phyloP scores from a whole-genome alignment of 306 rosid species.

The Arachis hypogaea region DNA sequence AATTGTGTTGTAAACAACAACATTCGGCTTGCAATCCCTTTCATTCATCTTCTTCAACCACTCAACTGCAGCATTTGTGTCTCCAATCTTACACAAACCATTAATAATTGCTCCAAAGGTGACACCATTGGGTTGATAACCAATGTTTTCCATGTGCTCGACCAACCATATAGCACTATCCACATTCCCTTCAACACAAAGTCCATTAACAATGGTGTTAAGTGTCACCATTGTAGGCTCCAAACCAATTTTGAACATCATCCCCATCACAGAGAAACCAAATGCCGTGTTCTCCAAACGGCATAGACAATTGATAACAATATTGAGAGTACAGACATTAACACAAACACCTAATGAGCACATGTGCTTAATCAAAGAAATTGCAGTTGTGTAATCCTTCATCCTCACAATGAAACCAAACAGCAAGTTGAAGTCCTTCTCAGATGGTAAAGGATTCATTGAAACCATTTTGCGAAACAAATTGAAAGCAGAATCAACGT shows the following conservation, averaged over 20 bases:
- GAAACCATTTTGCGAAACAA: conserved; percentile 44
- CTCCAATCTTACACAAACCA: conserved; percentile 39
- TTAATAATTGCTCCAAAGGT: conserved; percentile 40
- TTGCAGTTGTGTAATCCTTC: conserved; percentile 20
- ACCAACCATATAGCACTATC: not conserved
- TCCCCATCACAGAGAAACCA: conserved; percentile 38
- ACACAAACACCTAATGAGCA: not conserved
- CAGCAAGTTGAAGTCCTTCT: conserved; percentile 35
- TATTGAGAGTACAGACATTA: conserved; percentile 36
- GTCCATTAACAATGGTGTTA: conserved; percentile 38
- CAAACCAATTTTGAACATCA: conserved; percentile 32
- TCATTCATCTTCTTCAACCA: conserved; percentile 35
- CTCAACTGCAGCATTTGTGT: conserved; percentile 27
- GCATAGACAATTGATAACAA: conserved; percentile 41
- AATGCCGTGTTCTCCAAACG: conserved; percentile 2
- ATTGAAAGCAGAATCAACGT: conserved; percentile 31
- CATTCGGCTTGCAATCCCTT: conserved; percentile 11
- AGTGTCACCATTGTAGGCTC: conserved; percentile 21
- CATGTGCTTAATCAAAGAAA: conserved; percentile 35
- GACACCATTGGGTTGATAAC: conserved; percentile 14
- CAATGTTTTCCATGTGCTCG: conserved; percentile 23
- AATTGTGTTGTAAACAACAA: conserved; percentile 34
- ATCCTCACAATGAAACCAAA: conserved; percentile 37
- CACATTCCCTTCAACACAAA: conserved; percentile 29
- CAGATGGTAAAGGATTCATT: conserved; percentile 25